Conservation (phyloP, 306 rosid genomes). For the Pyrus pyrifolia region DNA sequence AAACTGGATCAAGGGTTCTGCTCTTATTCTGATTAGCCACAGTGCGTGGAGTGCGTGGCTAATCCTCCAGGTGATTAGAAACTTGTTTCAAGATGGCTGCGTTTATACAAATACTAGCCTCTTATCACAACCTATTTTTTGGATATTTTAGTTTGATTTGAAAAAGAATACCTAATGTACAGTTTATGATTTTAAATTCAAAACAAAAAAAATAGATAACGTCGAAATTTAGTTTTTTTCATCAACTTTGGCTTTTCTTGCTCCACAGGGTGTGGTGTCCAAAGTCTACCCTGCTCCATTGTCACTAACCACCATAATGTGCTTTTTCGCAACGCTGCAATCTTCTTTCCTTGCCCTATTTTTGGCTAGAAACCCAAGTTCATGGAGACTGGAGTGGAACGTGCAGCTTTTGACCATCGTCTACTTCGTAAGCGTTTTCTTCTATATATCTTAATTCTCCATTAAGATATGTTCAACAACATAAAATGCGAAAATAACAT, state of each 20-base stretch:
- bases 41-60: conserved; percentile 33
- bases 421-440: conserved; percentile 21
- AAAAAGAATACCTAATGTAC: too few relatives aligned
- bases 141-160: too few relatives aligned
- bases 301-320: conserved; percentile 20
- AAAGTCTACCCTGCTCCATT: conserved; percentile 29
- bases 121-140: too few relatives aligned
- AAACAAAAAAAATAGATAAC: too few relatives aligned
- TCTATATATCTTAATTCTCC: not conserved
- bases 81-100: not conserved
- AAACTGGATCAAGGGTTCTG: conserved; percentile 38
- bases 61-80: conserved; percentile 30
- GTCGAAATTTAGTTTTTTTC: too few relatives aligned
- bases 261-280: conserved; percentile 19
- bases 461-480: not conserved
- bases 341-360: conserved; percentile 26
- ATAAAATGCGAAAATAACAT: not conserved
- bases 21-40: conserved; percentile 19
- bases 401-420: conserved; percentile 27
- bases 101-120: not conserved
- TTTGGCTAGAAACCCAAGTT: conserved; percentile 16
- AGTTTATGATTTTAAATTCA: too few relatives aligned
- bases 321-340: conserved; percentile 33
- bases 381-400: conserved; percentile 33
- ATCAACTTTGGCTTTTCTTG: not conserved